Evolutionary conservation across 768 basidiomycete genomes (phyloP).

Genomic region (Boletellus emodensis): DNA sequence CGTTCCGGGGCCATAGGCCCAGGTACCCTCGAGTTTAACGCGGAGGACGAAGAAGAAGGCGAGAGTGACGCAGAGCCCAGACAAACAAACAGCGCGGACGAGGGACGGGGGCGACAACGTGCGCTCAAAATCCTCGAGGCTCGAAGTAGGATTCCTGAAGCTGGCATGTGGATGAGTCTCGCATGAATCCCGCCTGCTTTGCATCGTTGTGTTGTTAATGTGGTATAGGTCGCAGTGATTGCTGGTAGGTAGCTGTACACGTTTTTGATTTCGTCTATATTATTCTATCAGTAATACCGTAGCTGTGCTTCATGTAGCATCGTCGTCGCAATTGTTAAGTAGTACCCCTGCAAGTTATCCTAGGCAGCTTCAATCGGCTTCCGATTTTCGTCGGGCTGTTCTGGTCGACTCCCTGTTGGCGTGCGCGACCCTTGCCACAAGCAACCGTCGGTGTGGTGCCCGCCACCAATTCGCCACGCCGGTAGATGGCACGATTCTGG

Average conservation of each 20-base stretch:
- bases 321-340: constrained; percentile 22
- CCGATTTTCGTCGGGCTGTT: no score
- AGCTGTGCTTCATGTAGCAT: constrained; percentile 29
- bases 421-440: no score
- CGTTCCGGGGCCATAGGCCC: constrained; percentile 61
- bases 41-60: constrained; percentile 45
- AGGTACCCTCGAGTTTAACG: constrained; percentile 59
- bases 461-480: background rate
- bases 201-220: constrained; percentile 6
- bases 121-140: constrained; percentile 70
- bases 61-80: constrained; percentile 24
- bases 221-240: constrained; percentile 5
- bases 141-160: constrained; percentile 61
- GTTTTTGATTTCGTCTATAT: constrained; percentile 18
- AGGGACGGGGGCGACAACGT: constrained; percentile 49
- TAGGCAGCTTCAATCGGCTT: constrained; percentile 1
- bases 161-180: constrained; percentile 81
- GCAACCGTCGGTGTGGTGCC: no score
- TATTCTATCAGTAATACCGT: constrained; percentile 32
- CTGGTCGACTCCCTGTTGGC: no score
- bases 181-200: constrained; percentile 33
- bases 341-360: constrained; percentile 10
- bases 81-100: constrained; percentile 20
- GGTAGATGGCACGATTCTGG: no score
- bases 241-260: constrained; percentile 6